These are phyloP conservation scores for Entophlyctis luteolus DNA, from an alignment of 192 early-diverging fungal species.

Conservation along the genomic window DNA sequence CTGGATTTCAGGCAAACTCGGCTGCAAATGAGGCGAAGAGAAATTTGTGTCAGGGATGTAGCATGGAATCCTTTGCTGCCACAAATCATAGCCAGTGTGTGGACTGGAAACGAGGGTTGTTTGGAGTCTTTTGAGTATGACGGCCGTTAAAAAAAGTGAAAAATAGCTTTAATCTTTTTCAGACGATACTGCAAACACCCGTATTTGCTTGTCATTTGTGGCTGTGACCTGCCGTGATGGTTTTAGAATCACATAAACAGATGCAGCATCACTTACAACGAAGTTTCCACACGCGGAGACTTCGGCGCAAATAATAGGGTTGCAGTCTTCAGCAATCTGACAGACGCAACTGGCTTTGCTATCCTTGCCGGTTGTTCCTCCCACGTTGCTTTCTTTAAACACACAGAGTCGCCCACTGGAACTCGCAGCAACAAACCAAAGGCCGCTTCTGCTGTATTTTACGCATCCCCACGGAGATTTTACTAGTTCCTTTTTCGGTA, in stretches of 20 bases:
- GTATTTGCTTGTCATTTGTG: too few species aligned
- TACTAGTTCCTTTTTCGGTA: not conserved
- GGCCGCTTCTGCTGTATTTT: constrained; percentile 14
- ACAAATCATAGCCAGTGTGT: constrained; percentile 20
- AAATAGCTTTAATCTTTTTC: too few species aligned
- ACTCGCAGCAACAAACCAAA: constrained; percentile 8
- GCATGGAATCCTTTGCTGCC: constrained; percentile 34
- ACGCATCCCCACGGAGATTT: not conserved
- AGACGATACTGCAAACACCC: too few species aligned
- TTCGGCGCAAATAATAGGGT: constrained; percentile 18
- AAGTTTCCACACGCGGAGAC: constrained; percentile 19
- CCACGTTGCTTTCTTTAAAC: constrained; percentile 6
- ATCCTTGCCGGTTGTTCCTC: not conserved
- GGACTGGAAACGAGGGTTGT: constrained; percentile 8
- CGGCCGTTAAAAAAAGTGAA: too few species aligned
- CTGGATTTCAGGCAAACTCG: too few species aligned
- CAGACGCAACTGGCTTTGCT: not conserved
- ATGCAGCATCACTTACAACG: constrained; percentile 14
- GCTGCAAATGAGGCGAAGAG: not conserved
- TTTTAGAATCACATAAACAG: too few species aligned
- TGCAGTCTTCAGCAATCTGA: not conserved
- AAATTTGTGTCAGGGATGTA: constrained; percentile 28
- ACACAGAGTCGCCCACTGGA: not conserved
- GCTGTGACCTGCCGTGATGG: too few species aligned
- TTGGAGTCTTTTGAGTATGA: constrained; percentile 14